Conservation (phyloP, 106 monocot genomes). For the Ottelia alismoides region DNA sequence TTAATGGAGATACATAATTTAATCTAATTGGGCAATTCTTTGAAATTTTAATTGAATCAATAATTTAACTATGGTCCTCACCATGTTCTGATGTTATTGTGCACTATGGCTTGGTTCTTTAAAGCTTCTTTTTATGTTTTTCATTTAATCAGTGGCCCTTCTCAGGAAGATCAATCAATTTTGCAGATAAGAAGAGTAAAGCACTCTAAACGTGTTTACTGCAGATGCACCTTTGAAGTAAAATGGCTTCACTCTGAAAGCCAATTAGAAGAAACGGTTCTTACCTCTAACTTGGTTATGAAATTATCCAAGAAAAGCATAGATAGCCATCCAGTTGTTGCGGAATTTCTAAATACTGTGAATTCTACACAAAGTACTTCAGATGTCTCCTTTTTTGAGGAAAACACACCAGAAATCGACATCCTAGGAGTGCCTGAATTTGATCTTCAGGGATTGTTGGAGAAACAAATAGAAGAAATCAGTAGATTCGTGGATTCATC, state of each 20-base stretch:
- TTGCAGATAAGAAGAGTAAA: slow-evolving; percentile 37
- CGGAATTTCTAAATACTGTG: slow-evolving; percentile 24
- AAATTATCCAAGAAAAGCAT: slow-evolving; percentile 31
- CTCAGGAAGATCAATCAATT: too few species aligned
- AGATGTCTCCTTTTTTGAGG: slow-evolving; percentile 12
- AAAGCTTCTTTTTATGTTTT: too few species aligned
- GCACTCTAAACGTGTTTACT: slow-evolving; percentile 44
- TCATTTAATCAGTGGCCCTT: too few species aligned
- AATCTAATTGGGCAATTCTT: too few species aligned
- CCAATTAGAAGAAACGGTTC: slow-evolving; percentile 17
- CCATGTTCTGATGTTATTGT: too few species aligned
- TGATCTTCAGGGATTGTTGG: slow-evolving; percentile 22
- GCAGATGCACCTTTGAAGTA: slow-evolving; percentile 57
- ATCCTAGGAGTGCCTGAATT: slow-evolving; percentile 14
- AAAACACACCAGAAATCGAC: too few species aligned
- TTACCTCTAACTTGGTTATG: slow-evolving; percentile 39
- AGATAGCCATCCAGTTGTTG: slow-evolving; percentile 24
- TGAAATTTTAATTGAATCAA: too few species aligned
- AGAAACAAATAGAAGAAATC: slow-evolving; percentile 46
- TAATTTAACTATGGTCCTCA: too few species aligned
- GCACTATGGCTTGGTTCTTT: too few species aligned
- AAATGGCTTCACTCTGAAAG: slow-evolving; percentile 33
- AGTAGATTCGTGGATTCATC: too few species aligned
- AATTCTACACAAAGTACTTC: slow-evolving; percentile 14
- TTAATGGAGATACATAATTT: too few species aligned